phyloP scores from a whole-genome alignment of 306 rosid species.

The Ormosia semicastrata region DNA sequence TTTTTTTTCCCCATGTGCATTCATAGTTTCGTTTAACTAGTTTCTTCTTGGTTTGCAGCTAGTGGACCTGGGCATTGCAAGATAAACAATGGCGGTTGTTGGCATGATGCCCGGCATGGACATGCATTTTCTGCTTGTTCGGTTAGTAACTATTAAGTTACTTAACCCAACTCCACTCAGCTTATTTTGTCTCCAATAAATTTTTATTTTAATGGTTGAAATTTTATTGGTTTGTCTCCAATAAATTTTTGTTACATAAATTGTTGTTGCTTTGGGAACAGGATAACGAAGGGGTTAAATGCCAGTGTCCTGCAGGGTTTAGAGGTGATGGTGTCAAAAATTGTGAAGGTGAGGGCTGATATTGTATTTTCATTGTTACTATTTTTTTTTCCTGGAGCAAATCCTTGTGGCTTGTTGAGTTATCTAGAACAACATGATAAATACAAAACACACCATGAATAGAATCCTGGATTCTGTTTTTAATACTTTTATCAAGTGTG shows the following conservation, averaged over 20 bases:
- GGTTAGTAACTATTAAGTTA: conserved; percentile 43
- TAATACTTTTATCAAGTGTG: neutral
- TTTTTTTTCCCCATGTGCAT: neutral
- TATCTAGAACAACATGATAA: neutral
- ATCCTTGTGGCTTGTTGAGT: neutral
- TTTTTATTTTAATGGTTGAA: neutral
- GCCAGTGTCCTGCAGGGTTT: conserved; percentile 83
- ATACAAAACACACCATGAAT: neutral
- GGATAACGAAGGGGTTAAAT: conserved; percentile 73
- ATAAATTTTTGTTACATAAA: neutral
- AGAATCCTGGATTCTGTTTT: conserved; percentile 1
- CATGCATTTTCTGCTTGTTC: conserved; percentile 80
- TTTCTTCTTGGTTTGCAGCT: conserved; percentile 53
- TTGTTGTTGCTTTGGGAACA: conserved; percentile 26
- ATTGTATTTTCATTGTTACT: neutral
- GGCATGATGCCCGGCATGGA: conserved; percentile 77
- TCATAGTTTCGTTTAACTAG: conserved; percentile 12
- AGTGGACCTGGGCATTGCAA: conserved; percentile 91
- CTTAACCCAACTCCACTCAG: neutral
- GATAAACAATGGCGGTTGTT: conserved; percentile 90
- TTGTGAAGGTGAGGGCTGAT: conserved; percentile 64
- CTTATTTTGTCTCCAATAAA: neutral
- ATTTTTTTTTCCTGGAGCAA: neutral
- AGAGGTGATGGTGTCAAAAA: conserved; percentile 81
- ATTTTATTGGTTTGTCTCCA: neutral